These are phyloP conservation scores for Brassica hybrid DNA, from an alignment of 441 rosid species.

Conservation along the genomic window DNA sequence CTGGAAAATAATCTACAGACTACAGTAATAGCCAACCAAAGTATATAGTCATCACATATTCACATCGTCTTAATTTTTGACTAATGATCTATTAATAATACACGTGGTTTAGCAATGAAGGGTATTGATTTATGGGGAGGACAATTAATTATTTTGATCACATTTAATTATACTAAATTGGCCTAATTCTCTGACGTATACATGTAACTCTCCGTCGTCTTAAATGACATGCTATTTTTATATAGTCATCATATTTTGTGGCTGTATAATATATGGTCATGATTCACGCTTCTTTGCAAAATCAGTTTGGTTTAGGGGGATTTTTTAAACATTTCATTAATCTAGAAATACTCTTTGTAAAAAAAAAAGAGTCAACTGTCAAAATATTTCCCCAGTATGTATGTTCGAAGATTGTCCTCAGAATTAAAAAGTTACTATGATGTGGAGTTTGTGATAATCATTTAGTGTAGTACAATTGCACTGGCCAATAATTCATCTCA, in stretches of 20 bases:
- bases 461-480: neutral
- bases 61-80: neutral
- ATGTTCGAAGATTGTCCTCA: no score
- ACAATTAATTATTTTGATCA: slow-evolving; percentile 1
- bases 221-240: slow-evolving; percentile 22
- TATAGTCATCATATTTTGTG: slow-evolving; percentile 15
- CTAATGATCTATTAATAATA: slow-evolving; percentile 15
- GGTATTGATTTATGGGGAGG: no score
- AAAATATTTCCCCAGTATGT: neutral
- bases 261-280: slow-evolving; percentile 5
- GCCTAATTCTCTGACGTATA: slow-evolving; percentile 26
- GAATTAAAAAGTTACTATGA: neutral
- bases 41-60: no score
- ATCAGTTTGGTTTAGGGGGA: neutral
- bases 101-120: slow-evolving; percentile 26
- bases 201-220: slow-evolving; percentile 1
- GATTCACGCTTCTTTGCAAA: slow-evolving; percentile 28
- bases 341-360: neutral
- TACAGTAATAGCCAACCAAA: no score
- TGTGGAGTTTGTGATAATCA: slow-evolving; percentile 2
- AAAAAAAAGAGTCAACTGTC: neutral
- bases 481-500: slow-evolving; percentile 7
- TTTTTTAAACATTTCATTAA: neutral
- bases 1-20: no score
- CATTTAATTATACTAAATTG: slow-evolving; percentile 28